Evolutionary conservation across 805 yeast genomes (phyloP), one percentile per base, ranked within the genome.

Genomic region (Jamesozyma gamospora): DNA sequence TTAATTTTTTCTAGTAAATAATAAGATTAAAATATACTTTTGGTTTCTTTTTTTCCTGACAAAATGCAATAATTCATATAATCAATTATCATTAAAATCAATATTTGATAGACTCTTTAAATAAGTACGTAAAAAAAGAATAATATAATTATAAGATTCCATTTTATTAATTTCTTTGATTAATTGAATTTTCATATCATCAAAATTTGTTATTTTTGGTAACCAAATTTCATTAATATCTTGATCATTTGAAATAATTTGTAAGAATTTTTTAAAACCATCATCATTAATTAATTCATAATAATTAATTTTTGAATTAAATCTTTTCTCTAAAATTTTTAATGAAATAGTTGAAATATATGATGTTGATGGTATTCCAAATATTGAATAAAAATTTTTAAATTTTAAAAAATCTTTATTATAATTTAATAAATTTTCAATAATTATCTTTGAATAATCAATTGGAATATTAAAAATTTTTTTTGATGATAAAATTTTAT

Each of bases 121-220:
- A 28, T 79, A 76, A 15, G 70, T 66, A 48, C 71, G 74, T 14
- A 80, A 50, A 32, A 80, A 63, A 26, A 66, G 66, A 4, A 70
- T 61, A 3, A 78, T 44, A 0, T 82, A 79, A 8, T 42, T 46
- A 41, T 71, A 77, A 2, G 80, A 78, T 15, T 44, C 41, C n/a
- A 31, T 27, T 1, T 25, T 16, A 10, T 17, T 15, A 5, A 79
- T 49, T 15, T 60, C 49, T 28, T 63, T 63, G 44, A 79, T 51
- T 0, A 77, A 55, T 19, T 62, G 56, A 3, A 74, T 46, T 42
- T 72, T 67, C 21, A 77, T 42, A 11, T 67, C 71, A n/a, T 69
- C 72, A 48, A 66, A 70, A 13, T 52, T 54, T 19, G 54, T 17
- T 2, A 47, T 30, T 17, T 41, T 34, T 4, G 38, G 29, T 2